Base-by-base conservation (phyloP, 2,329 filamentous ascomycete species). In the Rutstroemia sp. region DNA sequence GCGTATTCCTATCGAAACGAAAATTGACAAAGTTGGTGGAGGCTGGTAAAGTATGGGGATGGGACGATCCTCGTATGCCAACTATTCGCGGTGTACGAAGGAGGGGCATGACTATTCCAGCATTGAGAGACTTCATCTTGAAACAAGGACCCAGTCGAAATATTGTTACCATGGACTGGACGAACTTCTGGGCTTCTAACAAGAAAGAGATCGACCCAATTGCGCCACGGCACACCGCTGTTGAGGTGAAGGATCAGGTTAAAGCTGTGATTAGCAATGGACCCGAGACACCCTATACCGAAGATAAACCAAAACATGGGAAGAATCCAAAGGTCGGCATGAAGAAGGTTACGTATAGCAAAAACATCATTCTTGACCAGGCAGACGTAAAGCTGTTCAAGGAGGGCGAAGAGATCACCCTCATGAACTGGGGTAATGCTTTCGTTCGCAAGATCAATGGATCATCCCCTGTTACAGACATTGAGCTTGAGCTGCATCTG, bases 391-490 rank as follows among this genome's bases (percentile, higher is more conserved):
- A 86, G 70, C 81, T 80, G 25, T 95, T 96, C 74, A 87, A 83
- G 65, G 79, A 87, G 58, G 85, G 87, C 68, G 92, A 97, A 75
- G 92, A 96, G 72, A 89, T 97, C 66, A 96, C 92, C 0, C 79
- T 96, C 44, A 96, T 96, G 92, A 88, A 88, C 71, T 97, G 92
- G 92, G 94, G 92, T 65, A 95, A 95, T 67, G 89, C 88, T 12
- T 82, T 91, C 63, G 87, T 94, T 23, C 82, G 84, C 55, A 82
- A 84, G 58, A 82, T 89, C 60, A 74, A 76, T 61, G 76, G 81
- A 48, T 75, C 75, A 36, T 71, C 75, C 57, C 76, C 81, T 48
- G 84, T 96, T 65, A 86, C 84, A 12, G 76, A 75, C 38, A 78
- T 96, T 40, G 87, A 88, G 57, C 78, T 94, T 54, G 89, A 96